Percentiles rank a stretch among this genome's conserved stretches.
These are phyloP conservation scores for Calonectria montana DNA, from an alignment of 2,329 filamentous ascomycete genomes.

Conservation along the genomic window DNA sequence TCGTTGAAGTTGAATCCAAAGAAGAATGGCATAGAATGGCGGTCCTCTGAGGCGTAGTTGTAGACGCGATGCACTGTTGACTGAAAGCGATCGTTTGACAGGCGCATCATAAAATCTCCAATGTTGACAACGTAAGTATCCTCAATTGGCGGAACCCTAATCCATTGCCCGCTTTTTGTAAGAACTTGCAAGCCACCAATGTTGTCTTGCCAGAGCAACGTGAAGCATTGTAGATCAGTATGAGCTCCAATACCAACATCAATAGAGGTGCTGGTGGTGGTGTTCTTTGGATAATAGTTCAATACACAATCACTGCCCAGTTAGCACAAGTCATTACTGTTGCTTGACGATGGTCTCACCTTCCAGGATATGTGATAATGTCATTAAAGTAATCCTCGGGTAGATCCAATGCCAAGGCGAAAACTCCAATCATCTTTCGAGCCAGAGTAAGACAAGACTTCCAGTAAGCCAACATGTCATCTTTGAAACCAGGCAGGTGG, in stretches of 20 bases:
- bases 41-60: constrained; percentile 52
- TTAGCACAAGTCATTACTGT: neutral
- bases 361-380: constrained; percentile 20
- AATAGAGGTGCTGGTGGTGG: neutral
- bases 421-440: constrained; percentile 61
- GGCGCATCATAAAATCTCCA: constrained; percentile 40
- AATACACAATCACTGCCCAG: constrained; percentile 1
- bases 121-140: constrained; percentile 43
- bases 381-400: constrained; percentile 66
- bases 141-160: constrained; percentile 36
- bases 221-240: constrained; percentile 53
- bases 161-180: constrained; percentile 35
- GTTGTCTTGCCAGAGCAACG: constrained; percentile 50
- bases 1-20: constrained; percentile 66
- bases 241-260: constrained; percentile 19
- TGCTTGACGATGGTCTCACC: neutral
- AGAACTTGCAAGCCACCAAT: constrained; percentile 45
- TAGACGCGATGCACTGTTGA: constrained; percentile 60
- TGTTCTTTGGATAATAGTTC: constrained; percentile 23
- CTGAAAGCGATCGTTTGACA: constrained; percentile 38
- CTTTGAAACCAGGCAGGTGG: constrained; percentile 61
- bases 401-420: constrained; percentile 66
- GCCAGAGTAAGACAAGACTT: constrained; percentile 60
- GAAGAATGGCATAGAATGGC: constrained; percentile 68
- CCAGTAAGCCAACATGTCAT: constrained; percentile 60